phyloP scores from a whole-genome alignment of 176 grass and related monocot genomes.

The Tillandsia leiboldiana region DNA sequence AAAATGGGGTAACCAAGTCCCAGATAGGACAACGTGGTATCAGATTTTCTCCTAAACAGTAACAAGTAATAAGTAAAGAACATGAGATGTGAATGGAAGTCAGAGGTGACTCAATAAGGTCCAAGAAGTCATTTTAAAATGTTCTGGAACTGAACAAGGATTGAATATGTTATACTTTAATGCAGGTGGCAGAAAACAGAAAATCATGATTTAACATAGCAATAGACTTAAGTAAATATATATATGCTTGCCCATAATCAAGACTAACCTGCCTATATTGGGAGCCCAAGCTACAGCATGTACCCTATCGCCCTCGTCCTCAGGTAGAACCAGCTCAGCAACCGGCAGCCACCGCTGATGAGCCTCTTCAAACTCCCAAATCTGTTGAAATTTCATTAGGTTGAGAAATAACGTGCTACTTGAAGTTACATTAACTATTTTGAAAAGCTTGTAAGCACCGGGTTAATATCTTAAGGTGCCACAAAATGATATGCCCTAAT shows the following conservation, averaged over 20 bases:
- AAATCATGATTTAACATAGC: background rate
- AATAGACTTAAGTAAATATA: background rate
- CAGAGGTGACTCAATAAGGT: too few species aligned
- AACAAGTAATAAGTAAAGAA: too few species aligned
- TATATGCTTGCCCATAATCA: background rate
- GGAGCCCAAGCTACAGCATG: constrained; percentile 89
- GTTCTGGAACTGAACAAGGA: too few species aligned
- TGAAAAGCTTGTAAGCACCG: background rate
- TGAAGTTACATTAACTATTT: background rate
- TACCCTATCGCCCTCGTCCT: constrained; percentile 54
- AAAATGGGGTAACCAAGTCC: background rate
- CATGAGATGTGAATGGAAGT: too few species aligned
- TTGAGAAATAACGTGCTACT: constrained; percentile 1
- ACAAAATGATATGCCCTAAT: too few species aligned
- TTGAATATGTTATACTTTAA: too few species aligned
- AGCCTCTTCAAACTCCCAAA: constrained; percentile 87
- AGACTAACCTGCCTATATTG: constrained; percentile 74
- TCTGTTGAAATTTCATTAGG: constrained; percentile 38
- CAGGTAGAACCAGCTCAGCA: constrained; percentile 59
- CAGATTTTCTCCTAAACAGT: too few species aligned
- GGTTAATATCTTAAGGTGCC: background rate
- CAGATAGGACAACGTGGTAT: too few species aligned
- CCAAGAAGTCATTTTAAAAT: too few species aligned
- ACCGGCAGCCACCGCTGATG: constrained; percentile 82
- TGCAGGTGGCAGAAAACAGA: too few species aligned